phyloP scores from a whole-genome alignment of 176 grass and related monocot species.

The Olyra latifolia region DNA sequence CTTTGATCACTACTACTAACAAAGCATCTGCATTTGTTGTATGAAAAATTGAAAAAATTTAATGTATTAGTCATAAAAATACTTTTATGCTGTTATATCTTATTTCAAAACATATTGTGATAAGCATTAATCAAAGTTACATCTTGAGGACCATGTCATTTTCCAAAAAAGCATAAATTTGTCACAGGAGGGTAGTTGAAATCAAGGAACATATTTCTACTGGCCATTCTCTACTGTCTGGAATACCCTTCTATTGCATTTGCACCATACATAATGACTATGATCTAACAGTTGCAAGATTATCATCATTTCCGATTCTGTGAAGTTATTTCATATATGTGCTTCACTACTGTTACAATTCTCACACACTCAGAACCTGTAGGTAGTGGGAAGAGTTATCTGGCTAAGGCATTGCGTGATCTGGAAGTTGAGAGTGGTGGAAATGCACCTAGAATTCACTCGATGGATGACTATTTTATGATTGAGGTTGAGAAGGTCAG shows the following conservation, averaged over 20 bases:
- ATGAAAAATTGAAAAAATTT: background rate
- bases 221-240: background rate
- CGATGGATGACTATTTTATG: slow-evolving; percentile 99
- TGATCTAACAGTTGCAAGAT: background rate
- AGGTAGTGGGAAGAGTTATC: slow-evolving; percentile 99
- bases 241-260: background rate
- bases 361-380: slow-evolving; percentile 21
- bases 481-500: slow-evolving; percentile 98
- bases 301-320: background rate
- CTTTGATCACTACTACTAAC: background rate
- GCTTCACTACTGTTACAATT: slow-evolving; percentile 16
- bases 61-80: background rate
- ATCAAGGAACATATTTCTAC: background rate
- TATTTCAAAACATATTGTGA: background rate
- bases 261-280: background rate
- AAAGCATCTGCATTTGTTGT: background rate
- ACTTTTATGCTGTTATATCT: background rate
- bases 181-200: background rate
- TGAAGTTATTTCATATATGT: slow-evolving; percentile 12
- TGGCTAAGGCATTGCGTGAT: slow-evolving; percentile 87
- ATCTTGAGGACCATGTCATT: background rate
- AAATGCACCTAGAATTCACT: slow-evolving; percentile 92
- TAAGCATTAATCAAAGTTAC: background rate
- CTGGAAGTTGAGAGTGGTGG: slow-evolving; percentile 92
- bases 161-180: background rate